Evolutionary conservation across 257 asterid genomes (phyloP).

Genomic region (Petunia secreta): DNA sequence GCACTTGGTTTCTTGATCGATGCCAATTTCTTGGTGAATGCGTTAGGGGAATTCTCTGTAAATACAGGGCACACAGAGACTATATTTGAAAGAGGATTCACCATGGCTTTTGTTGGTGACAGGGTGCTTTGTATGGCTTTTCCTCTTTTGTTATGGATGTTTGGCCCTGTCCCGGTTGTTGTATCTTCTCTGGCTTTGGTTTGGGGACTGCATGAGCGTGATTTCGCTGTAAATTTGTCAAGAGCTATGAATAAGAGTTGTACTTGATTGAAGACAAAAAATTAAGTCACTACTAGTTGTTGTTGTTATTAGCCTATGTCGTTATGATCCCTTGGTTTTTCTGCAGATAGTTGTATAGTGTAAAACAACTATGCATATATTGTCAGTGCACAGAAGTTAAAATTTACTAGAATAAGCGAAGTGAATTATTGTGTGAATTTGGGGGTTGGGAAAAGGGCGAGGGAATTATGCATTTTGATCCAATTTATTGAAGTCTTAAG

Average conservation of each 20-base stretch:
- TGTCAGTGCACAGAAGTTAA: background rate
- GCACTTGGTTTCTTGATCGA: slow-evolving; percentile 61
- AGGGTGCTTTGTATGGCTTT: slow-evolving; percentile 64
- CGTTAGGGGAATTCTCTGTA: slow-evolving; percentile 60
- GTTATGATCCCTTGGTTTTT: background rate
- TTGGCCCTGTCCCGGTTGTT: slow-evolving; percentile 69
- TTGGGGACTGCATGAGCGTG: slow-evolving; percentile 63
- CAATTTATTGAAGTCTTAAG: background rate
- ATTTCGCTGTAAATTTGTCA: slow-evolving; percentile 40
- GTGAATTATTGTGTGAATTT: background rate
- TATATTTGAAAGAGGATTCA: slow-evolving; percentile 69
- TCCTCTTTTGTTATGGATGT: slow-evolving; percentile 70
- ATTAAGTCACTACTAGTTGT: background rate
- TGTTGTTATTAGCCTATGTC: background rate
- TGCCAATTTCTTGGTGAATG: slow-evolving; percentile 73
- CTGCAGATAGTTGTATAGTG: background rate
- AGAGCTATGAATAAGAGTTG: background rate
- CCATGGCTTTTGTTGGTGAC: slow-evolving; percentile 67
- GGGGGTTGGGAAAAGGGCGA: background rate
- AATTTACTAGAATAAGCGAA: background rate
- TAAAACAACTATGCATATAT: background rate
- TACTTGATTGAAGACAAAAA: background rate
- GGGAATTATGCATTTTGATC: background rate
- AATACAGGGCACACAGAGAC: slow-evolving; percentile 46
- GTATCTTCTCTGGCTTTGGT: slow-evolving; percentile 62